These are phyloP conservation scores for Sesbania bispinosa DNA, from an alignment of 306 rosid species.

Conservation along the genomic window DNA sequence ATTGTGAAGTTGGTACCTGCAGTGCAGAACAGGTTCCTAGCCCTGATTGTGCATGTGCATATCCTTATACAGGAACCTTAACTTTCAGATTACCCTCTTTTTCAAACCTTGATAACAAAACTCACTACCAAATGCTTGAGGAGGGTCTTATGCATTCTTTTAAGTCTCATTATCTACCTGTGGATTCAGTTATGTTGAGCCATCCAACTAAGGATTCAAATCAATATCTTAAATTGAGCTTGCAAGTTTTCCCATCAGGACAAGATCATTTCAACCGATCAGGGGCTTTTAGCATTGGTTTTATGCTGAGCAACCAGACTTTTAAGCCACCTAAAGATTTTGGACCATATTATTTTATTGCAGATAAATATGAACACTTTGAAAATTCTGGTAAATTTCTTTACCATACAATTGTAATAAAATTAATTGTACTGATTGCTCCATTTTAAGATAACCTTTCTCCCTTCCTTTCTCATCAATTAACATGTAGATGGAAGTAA, in stretches of 20 bases:
- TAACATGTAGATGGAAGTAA: constrained; percentile 15
- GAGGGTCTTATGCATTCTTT: background rate
- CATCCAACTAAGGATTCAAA: background rate
- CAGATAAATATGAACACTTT: constrained; percentile 5
- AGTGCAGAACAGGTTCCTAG: constrained; percentile 24
- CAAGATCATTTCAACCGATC: constrained; percentile 40
- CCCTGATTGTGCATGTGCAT: constrained; percentile 58
- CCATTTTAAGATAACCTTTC: background rate
- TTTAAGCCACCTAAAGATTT: constrained; percentile 19
- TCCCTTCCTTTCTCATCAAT: background rate
- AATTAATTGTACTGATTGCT: background rate
- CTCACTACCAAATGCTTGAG: constrained; percentile 25
- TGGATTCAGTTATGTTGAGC: constrained; percentile 41
- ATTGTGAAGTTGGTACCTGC: constrained; percentile 35
- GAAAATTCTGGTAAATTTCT: constrained; percentile 20
- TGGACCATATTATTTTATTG: constrained; percentile 24
- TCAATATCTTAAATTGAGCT: constrained; percentile 26
- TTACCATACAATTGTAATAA: background rate
- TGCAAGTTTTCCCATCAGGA: constrained; percentile 43
- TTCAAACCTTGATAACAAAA: constrained; percentile 27
- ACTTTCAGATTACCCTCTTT: constrained; percentile 44
- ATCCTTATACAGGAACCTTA: constrained; percentile 51
- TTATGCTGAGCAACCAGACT: constrained; percentile 49
- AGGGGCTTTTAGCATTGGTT: constrained; percentile 29
- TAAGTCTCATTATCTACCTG: constrained; percentile 3